A percentile compares a stretch with the other conserved stretches of the same genome.
phyloP scores from a whole-genome alignment of 129 eudicot species.

The Escallonia rubra region DNA sequence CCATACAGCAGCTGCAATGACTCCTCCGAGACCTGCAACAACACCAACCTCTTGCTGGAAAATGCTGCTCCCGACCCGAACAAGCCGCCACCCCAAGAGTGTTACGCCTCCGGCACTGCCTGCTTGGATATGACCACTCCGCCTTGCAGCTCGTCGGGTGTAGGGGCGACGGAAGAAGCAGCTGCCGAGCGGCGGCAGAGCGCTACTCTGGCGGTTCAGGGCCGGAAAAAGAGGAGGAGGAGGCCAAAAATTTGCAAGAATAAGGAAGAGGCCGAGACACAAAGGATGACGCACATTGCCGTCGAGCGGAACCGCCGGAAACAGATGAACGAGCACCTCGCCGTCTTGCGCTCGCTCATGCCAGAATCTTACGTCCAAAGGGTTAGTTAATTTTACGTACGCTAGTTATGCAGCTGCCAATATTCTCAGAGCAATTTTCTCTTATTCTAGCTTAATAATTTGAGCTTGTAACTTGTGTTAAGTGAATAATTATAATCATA shows the following conservation, averaged over 20 bases:
- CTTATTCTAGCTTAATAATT: too few species aligned
- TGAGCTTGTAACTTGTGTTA: too few species aligned
- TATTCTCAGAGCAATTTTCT: too few species aligned
- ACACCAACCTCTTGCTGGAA: conserved; percentile 4
- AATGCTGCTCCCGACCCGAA: background rate
- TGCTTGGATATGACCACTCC: background rate
- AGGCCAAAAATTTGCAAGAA: conserved; percentile 81
- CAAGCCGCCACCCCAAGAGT: conserved; percentile 16
- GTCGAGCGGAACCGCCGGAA: conserved; percentile 91
- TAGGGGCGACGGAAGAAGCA: conserved; percentile 22
- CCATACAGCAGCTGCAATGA: conserved; percentile 41
- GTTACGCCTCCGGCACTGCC: conserved; percentile 3
- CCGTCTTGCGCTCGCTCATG: conserved; percentile 92
- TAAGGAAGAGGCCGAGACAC: conserved; percentile 93
- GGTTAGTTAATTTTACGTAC: conserved; percentile 27
- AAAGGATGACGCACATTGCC: conserved; percentile 95
- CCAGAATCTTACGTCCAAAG: conserved; percentile 94
- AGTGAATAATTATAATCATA: too few species aligned
- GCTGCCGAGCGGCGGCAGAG: conserved; percentile 6
- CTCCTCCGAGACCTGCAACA: conserved; percentile 25
- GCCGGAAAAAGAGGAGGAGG: conserved; percentile 75
- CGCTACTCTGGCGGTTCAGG: conserved; percentile 29
- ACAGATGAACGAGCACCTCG: conserved; percentile 93
- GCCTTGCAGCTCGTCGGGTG: background rate
- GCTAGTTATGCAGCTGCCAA: too few species aligned